These are phyloP conservation scores for Lagerstroemia speciosa DNA, from an alignment of 345 rosid genomes.

Conservation along the genomic window DNA sequence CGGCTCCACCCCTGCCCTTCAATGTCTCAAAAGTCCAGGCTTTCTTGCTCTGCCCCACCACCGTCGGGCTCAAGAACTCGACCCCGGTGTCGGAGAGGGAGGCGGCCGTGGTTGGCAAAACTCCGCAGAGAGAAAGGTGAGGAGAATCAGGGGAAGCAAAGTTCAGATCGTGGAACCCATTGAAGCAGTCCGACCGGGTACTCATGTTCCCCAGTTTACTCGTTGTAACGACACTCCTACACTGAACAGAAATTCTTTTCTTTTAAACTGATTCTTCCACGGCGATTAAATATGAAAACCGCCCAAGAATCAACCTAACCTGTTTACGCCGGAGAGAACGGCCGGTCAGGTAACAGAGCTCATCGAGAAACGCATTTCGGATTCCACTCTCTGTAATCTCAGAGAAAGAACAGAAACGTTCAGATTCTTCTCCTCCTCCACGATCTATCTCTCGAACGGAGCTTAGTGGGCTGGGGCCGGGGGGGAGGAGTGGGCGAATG, in stretches of 20 bases:
- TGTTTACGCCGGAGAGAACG: no score
- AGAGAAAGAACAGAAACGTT: not conserved
- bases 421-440: not conserved
- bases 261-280: not conserved
- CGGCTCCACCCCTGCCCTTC: not conserved
- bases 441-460: not conserved
- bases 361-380: no score
- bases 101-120: not conserved
- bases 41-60: not conserved
- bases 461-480: not conserved
- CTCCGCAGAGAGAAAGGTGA: not conserved
- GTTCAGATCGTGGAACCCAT: not conserved
- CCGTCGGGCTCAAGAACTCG: not conserved
- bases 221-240: not conserved
- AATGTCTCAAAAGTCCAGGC: not conserved
- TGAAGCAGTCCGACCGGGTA: not conserved
- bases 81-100: not conserved
- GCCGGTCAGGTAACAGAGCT: not conserved
- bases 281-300: not conserved
- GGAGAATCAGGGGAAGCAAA: not conserved
- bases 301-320: no score
- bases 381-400: not conserved
- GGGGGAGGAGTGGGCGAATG: constrained; percentile 22
- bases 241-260: no score
- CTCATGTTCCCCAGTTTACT: not conserved